A percentile compares a stretch with the other conserved stretches of the same genome.
phyloP scores from a whole-genome alignment of 2,329 filamentous ascomycete genomes.

The Tolypocladium inflatum region DNA sequence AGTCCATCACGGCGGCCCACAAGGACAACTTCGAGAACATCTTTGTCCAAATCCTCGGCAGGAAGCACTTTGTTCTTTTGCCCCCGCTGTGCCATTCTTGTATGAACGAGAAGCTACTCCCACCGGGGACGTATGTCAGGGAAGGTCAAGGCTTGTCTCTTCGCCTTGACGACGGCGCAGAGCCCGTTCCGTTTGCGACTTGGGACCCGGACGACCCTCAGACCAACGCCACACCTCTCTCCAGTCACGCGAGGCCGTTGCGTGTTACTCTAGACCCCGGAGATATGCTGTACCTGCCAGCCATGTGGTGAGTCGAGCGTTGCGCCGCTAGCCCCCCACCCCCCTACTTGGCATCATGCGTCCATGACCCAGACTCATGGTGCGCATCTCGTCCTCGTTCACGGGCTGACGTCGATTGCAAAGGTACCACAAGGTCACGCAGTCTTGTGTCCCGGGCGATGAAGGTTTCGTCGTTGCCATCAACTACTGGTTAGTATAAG shows the following conservation, averaged over 20 bases:
- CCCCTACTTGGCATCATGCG: not conserved
- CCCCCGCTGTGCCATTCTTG: constrained; percentile 62
- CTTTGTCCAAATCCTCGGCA: constrained; percentile 65
- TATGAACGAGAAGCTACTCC: constrained; percentile 53
- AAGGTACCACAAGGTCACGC: constrained; percentile 72
- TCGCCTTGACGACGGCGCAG: constrained; percentile 21
- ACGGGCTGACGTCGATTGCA: not conserved
- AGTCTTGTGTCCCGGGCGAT: constrained; percentile 55
- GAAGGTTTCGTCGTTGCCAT: constrained; percentile 70
- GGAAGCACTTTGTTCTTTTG: constrained; percentile 66
- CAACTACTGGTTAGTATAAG: constrained; percentile 61
- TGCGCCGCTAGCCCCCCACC: not conserved
- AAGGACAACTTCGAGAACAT: constrained; percentile 82
- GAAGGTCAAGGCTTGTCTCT: constrained; percentile 16
- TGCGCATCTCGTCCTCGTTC: not conserved
- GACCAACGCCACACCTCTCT: constrained; percentile 45
- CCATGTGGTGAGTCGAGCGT: constrained; percentile 54
- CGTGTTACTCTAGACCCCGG: constrained; percentile 61
- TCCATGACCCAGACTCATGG: not conserved
- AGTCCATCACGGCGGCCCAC: constrained; percentile 62
- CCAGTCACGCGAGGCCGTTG: constrained; percentile 48
- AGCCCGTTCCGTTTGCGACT: constrained; percentile 53
- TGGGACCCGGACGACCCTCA: constrained; percentile 63
- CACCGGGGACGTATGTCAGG: constrained; percentile 48
- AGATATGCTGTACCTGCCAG: constrained; percentile 75